Base-by-base conservation (phyloP, 768 basidiomycete species). In the Psilocybe cubensis region DNA sequence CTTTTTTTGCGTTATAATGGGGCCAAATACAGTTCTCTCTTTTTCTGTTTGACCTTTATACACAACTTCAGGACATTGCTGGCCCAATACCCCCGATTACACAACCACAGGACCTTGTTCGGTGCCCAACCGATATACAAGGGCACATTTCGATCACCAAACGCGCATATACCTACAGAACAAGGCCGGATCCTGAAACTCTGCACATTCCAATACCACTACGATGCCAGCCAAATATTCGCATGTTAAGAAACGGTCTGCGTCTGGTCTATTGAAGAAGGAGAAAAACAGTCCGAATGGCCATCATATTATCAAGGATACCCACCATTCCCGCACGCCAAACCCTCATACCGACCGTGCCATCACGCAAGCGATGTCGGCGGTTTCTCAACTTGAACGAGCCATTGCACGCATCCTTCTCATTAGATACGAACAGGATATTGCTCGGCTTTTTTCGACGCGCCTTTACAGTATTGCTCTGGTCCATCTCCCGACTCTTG, bases 201-300 rank as follows among this genome's bases (percentile, higher is more conserved):
- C 35, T 18, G 21, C 1, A 59, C 28, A 12, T 31, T 46, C 17
- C 14, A 7, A 40, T 31, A 54, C 52, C 27, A 10, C 54, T 27
- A 67, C 53, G 3, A 89, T 89, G 87, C 85, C 87, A 17, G 81
- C 86, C 29, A 88, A 88, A 66, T 88, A 88, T 71, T 88, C 87
- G 23, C 87, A 89, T 71, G 83, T 86, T n/a, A 88, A 87, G 76
- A 88, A 87, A 67, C 73, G 84, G 45, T 74, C 83, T 6, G 76
- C 77, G 0, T 74, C 78, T 6, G 78, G 82, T 14, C 67, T 78
- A 12, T 74, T 79, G 66, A 82, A 79, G 65, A 86, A 83, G 63
- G 66, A 67, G 45, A 72, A 68, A 43, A 67, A 70, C 50, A 66
- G 71, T 20, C 60, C 70, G 27, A 71, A 71, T 59, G 67, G 66